A percentile compares a stretch with the other conserved stretches of the same genome.
Conservation (phyloP, 2,329 filamentous ascomycete genomes). For the Hawksworthiomyces lignivorus region DNA sequence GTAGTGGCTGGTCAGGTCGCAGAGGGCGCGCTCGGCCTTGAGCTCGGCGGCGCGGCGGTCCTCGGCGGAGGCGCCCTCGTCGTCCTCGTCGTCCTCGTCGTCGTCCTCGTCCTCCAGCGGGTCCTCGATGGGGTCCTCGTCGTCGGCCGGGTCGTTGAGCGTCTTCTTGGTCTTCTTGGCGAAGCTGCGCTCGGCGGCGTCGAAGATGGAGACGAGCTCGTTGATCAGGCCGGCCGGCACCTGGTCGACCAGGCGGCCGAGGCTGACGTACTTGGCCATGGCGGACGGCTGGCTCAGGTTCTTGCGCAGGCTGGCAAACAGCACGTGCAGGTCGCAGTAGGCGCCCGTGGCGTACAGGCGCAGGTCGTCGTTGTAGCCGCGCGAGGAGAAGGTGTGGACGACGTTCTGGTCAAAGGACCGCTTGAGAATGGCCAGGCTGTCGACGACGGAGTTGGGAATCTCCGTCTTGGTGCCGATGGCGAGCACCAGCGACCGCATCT, state of each 20-base stretch:
- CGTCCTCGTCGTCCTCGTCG: slow-evolving; percentile 57
- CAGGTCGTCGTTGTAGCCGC: slow-evolving; percentile 66
- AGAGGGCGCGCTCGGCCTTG: slow-evolving; percentile 76
- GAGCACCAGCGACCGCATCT: slow-evolving; percentile 54
- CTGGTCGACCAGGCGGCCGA: slow-evolving; percentile 59
- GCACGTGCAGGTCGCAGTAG: slow-evolving; percentile 72
- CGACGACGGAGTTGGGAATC: slow-evolving; percentile 51
- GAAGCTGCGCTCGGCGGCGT: slow-evolving; percentile 65
- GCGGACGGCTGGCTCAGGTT: slow-evolving; percentile 36
- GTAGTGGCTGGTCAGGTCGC: slow-evolving; percentile 76
- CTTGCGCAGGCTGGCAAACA: slow-evolving; percentile 66
- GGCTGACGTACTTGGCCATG: slow-evolving; percentile 42
- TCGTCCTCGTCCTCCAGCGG: slow-evolving; percentile 51
- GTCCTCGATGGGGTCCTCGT: slow-evolving; percentile 64
- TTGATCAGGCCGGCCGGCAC: slow-evolving; percentile 56
- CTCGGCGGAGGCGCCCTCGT: slow-evolving; percentile 47
- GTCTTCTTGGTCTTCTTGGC: slow-evolving; percentile 60
- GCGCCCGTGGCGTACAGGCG: slow-evolving; percentile 67
- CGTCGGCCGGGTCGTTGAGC: slow-evolving; percentile 58
- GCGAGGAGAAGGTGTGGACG: slow-evolving; percentile 60
- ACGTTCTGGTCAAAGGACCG: slow-evolving; percentile 54
- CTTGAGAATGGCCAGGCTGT: slow-evolving; percentile 49
- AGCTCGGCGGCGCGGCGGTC: slow-evolving; percentile 59
- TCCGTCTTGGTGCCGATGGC: slow-evolving; percentile 47
- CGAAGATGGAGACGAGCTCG: slow-evolving; percentile 66